Evolutionary conservation across 2,329 filamentous ascomycete genomes (phyloP).

Genomic region (Trichoderma semiorbis): DNA sequence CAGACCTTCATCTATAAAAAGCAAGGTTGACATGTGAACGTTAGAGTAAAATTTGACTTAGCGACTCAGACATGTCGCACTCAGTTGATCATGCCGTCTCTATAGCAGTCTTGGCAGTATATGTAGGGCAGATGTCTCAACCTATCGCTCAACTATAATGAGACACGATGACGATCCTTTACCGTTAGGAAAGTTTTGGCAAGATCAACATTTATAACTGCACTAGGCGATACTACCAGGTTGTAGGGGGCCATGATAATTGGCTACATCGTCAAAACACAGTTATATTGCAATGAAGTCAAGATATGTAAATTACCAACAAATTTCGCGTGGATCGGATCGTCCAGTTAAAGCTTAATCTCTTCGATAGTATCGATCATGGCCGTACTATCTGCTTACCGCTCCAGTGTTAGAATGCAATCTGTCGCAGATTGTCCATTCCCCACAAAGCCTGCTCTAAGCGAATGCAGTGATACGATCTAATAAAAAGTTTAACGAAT

Average conservation of each 20-base stretch:
- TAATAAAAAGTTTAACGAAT: background rate
- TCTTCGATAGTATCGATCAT: background rate
- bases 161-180: background rate
- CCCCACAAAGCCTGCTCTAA: background rate
- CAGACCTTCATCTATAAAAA: background rate
- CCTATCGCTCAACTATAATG: background rate
- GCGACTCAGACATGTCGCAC: background rate
- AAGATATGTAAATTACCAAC: background rate
- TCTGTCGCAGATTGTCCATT: background rate
- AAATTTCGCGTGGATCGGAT: accelerated
- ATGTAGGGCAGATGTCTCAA: background rate
- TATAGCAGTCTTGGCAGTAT: background rate
- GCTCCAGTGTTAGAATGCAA: background rate
- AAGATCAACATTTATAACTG: background rate
- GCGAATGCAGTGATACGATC: background rate
- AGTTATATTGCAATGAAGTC: background rate
- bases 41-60: background rate
- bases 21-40: background rate
- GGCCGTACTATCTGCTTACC: background rate
- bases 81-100: background rate
- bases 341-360: background rate
- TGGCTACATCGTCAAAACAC: background rate
- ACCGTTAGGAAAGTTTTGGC: background rate
- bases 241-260: background rate
- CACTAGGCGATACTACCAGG: background rate